Evolutionary conservation across 1,284 basidiomycete genomes (phyloP), one percentile per base, ranked within the genome.

Genomic region (Puccinia brachypodii): DNA sequence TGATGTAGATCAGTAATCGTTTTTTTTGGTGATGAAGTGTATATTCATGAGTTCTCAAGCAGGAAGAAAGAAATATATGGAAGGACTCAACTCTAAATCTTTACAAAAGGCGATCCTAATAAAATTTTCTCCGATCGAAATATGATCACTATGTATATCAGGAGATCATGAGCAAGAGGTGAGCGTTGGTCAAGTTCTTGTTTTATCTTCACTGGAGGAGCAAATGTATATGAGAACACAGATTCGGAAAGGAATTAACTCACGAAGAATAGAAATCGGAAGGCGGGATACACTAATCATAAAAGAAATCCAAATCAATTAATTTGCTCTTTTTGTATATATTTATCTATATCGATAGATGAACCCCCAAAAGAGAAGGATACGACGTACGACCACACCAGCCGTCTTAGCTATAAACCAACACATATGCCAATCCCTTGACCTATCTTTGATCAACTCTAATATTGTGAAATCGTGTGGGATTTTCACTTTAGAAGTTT

Each of bases 81-180:
- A 86, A 84, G 81, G 86, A 87, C 19, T 86, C 87, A 25, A 88
- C 83, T 84, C 87, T 86, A 72, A 85, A 83, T 84, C 87, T 83
- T 19, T 78, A 40, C 76, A 78, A 25, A 78, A 78, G 2, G 76
- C 85, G 84, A 56, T 86, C 84, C 69, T 86, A 85, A 56, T 87
- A 84, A 71, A 88, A 82, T 83, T 88, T 86, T 84, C 86, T 83
- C 33, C 50, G 62, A 31, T 75, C 33, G 77, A 50, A 71, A 78
- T 62, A 81, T 82, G 50, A 44, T 82, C 74, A 82, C 82, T 81
- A 25, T 33, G 36, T 4, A 36, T 36, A 62, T 11, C 28, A 11
- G 33, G 9, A 22, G 3, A 16, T n/a, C 31, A 7, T 1, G 9
- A 83, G 25, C 36, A 68, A 85, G 40, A 71, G 8, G 25, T 31